Base-by-base conservation (phyloP, 805 yeast genomes). In the Hanseniaspora lachancei region DNA sequence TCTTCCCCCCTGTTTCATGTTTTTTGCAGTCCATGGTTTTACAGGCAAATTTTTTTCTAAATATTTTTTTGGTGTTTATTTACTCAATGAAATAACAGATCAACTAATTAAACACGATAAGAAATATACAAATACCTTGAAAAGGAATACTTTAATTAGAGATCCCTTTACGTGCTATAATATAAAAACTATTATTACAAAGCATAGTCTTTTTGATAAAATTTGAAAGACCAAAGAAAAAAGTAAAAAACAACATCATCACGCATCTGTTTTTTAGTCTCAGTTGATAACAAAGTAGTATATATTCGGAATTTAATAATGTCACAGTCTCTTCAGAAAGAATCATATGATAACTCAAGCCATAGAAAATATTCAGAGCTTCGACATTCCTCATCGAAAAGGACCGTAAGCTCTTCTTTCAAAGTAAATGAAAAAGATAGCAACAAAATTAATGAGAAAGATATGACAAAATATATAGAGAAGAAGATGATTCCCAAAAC, bases 401-500 rank as follows among this genome's bases (percentile, higher is more conserved):
- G 27, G 36, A 50, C 18, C 35, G 10, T 41, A 21, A 42, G 23
- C 16, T 20, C 44, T 3, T 39, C 38, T 4, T 43, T 44, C 15
- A 34, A 43, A 10, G 15, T 18, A 10, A 10, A 27, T 18, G 41
- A 21, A 5, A 40, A 35, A 27, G 32, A 38, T 10, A 27, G 21
- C 13, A 35, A n/a, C 2, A 46, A 38, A 10, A 29, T 47, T n/a
- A 36, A 39, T 10, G 40, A 44, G 5, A 23, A 43, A 16, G 55
- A 51, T 20, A 53, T 53, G 50, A 27, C 48, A 2, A 53, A 46
- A 15, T 47, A 47, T 16, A 35, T 47, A 5, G 53, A 40, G 16
- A 42, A 49, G 18, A 42, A 44, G 9, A 42, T 51, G 34, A 47
- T 56, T 16, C 58, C 55, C 27, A 50, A 41, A 34, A 50, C 55